These are phyloP conservation scores for Agapanthus africanus DNA, from an alignment of 106 monocot genomes.

Conservation along the genomic window DNA sequence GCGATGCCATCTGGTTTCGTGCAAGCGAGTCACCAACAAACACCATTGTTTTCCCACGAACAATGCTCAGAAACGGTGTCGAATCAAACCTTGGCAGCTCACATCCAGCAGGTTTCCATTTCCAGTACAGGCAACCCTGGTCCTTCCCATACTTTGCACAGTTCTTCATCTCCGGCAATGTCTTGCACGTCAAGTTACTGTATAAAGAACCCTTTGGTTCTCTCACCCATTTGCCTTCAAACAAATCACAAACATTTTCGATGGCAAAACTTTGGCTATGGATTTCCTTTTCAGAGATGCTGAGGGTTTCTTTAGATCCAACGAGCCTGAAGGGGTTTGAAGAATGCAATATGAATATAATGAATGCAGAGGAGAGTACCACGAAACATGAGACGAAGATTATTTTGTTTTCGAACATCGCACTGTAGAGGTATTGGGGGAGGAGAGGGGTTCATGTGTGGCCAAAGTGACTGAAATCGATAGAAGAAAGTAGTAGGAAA, in stretches of 20 bases:
- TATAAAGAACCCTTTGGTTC: constrained; percentile 17
- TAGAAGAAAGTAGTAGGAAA: too few relatives aligned
- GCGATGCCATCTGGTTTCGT: constrained; percentile 42
- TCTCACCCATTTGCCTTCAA: background rate
- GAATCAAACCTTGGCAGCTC: constrained; percentile 29
- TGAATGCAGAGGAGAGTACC: too few relatives aligned
- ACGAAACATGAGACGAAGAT: too few relatives aligned
- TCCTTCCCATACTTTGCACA: constrained; percentile 42
- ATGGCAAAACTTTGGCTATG: too few relatives aligned
- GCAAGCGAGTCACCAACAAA: constrained; percentile 39
- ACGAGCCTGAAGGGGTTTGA: too few relatives aligned
- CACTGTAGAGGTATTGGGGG: too few relatives aligned
- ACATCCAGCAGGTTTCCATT: constrained; percentile 43
- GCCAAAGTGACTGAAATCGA: too few relatives aligned
- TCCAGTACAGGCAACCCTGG: constrained; percentile 29
- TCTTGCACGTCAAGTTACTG: constrained; percentile 24
- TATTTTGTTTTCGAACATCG: too few relatives aligned
- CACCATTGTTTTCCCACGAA: constrained; percentile 26
- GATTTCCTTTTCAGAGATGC: too few relatives aligned
- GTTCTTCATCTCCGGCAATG: constrained; percentile 24
- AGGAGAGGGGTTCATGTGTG: too few relatives aligned
- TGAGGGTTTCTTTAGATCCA: too few relatives aligned
- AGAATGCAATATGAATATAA: too few relatives aligned
- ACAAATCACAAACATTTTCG: constrained; percentile 11
- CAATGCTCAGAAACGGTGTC: constrained; percentile 13